phyloP scores from a whole-genome alignment of 2,329 filamentous ascomycete species.

The Aspergillus proliferans region DNA sequence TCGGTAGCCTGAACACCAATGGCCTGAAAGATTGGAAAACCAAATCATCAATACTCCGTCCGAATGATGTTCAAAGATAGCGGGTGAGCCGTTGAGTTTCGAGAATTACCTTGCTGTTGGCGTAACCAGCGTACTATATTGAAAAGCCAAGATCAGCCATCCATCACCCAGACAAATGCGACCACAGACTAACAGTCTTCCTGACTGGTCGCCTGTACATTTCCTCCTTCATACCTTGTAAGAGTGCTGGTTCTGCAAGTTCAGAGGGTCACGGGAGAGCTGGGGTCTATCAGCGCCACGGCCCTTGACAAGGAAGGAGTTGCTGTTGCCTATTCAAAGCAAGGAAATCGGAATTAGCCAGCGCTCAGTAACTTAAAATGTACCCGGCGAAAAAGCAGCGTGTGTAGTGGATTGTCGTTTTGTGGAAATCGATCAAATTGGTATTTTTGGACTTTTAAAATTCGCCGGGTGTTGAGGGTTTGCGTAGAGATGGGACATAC shows the following conservation, averaged over 20 bases:
- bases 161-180: neutral
- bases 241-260: conserved; percentile 84
- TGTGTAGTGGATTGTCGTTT: neutral
- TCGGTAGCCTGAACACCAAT: conserved; percentile 69
- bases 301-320: conserved; percentile 89
- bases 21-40: conserved; percentile 51
- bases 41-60: neutral
- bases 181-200: conserved; percentile 2
- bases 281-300: conserved; percentile 69
- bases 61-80: neutral
- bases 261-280: conserved; percentile 92
- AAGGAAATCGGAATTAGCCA: conserved; percentile 9
- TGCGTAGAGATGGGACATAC: conserved; percentile 54
- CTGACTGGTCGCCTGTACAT: neutral
- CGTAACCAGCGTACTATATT: conserved; percentile 76
- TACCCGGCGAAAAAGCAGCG: neutral
- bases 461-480: conserved; percentile 1
- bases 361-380: neutral
- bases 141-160: conserved; percentile 15
- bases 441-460: neutral
- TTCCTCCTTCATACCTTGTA: conserved; percentile 61
- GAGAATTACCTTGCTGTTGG: conserved; percentile 76
- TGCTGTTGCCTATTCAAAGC: conserved; percentile 64
- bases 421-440: neutral
- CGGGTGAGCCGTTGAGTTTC: neutral